Evolutionary conservation across 164 flowering plant species (phyloP), one percentile per base, ranked within the genome.

Genomic region (Stephania yunnanensis): DNA sequence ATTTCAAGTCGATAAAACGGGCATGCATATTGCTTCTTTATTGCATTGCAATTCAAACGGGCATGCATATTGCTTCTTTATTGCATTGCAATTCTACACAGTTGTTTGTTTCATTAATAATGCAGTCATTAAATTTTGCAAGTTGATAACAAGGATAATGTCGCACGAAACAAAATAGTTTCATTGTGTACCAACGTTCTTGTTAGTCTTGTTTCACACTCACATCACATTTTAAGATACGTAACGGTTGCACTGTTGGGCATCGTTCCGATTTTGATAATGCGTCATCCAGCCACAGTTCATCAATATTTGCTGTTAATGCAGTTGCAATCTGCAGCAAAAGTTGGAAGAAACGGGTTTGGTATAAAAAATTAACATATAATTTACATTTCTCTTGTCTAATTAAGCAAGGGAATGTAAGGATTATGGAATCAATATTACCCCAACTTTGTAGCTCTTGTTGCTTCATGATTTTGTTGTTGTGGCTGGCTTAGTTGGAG

Each of bases 401-500:
- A 30, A 8, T 30, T 30, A 52, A 10, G 1, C 42, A 31, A 52
- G 5, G 4, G 12, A 55, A 48, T 46, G 30, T 30, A 0, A 11
- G 74, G n/a, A 55, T 42, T 10, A 22, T n/a, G 68, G 29, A 48
- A 15, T 50, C 15, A 50, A 19, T 19, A 69, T 68, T 87, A 91
- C 96, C 90, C 87, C 70, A 87, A 73, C 70, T 85, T 83, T 78
- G 81, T 81, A 70, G 86, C 78, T 75, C 65, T 78, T 75, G 84
- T 80, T 71, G 80, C 73, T 46, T 83, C 86, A 71, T 80, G 74
- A 79, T 83, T 86, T 72, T 84, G 86, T 75, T 84, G 90, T 58
- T 86, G 85, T 68, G 94, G 96, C 81, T 83, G 97, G 84, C 95
- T 84, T 55, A 90, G 92, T 76, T 90, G 93, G 79, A 91, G 96